phyloP scores from a whole-genome alignment of 495 filamentous ascomycete species.

The Hypoxylon cercidicola region DNA sequence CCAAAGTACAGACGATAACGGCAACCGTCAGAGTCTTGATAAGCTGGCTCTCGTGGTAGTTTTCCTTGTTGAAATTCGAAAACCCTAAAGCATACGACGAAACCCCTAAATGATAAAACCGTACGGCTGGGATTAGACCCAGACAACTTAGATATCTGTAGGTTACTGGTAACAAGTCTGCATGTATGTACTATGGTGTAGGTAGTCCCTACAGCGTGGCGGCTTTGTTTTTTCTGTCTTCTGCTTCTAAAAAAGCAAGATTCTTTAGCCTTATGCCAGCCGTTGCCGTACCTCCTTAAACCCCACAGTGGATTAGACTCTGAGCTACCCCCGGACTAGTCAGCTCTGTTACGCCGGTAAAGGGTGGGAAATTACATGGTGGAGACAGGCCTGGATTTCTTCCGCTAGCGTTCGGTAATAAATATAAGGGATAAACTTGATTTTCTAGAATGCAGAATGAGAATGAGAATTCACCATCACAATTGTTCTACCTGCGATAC shows the following conservation, averaged over 20 bases:
- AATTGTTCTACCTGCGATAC: neutral
- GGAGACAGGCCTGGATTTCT: conserved; percentile 27
- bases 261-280: too few species aligned
- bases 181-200: too few species aligned
- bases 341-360: conserved; percentile 4
- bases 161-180: too few species aligned
- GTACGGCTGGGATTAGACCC: neutral
- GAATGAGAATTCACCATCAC: neutral
- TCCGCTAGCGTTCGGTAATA: conserved; percentile 4
- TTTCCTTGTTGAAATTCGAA: too few species aligned
- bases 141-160: neutral
- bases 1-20: too few species aligned
- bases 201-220: neutral
- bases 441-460: conserved; percentile 18
- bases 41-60: too few species aligned
- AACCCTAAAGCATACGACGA: too few species aligned
- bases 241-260: too few species aligned
- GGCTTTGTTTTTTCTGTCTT: too few species aligned
- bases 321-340: conserved; percentile 16
- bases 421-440: conserved; percentile 14
- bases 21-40: too few species aligned
- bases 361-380: conserved; percentile 29
- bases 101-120: neutral
- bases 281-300: too few species aligned
- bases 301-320: too few species aligned